A percentile compares a stretch with the other conserved stretches of the same genome.
Conservation (phyloP, 2,329 filamentous ascomycete species). For the Fusarium camptoceras region DNA sequence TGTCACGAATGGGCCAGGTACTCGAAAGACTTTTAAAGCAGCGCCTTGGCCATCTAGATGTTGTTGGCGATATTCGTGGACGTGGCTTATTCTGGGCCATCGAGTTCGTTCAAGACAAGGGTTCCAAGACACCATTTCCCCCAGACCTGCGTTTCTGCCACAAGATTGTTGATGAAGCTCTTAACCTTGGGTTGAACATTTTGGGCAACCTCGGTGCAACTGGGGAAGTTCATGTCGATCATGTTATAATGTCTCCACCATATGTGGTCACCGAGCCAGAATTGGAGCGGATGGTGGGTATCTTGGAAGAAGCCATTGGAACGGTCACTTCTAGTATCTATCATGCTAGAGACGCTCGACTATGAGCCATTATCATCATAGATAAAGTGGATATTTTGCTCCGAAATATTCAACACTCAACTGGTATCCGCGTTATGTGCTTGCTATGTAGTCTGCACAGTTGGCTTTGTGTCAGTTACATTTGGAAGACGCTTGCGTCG, state of each 20-base stretch:
- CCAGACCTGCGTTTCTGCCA: conserved; percentile 1
- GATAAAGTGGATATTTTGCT: fast-evolving
- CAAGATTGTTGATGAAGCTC: neutral
- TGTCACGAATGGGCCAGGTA: neutral
- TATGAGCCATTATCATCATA: too few species aligned
- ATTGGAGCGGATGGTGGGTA: conserved; percentile 1
- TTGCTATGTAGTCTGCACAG: too few species aligned
- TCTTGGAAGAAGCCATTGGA: neutral
- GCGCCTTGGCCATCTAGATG: neutral
- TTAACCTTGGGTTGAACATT: conserved; percentile 1
- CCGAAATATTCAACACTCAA: too few species aligned
- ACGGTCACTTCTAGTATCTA: too few species aligned
- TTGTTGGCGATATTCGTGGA: conserved; percentile 7
- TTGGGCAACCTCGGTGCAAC: conserved; percentile 3
- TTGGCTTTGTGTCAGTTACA: too few species aligned
- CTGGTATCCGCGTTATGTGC: too few species aligned
- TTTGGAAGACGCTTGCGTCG: too few species aligned
- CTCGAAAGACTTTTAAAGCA: neutral
- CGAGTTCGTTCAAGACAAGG: conserved; percentile 4
- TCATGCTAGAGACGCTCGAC: too few species aligned
- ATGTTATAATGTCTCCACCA: conserved; percentile 7
- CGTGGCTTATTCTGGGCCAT: conserved; percentile 12
- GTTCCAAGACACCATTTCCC: neutral
- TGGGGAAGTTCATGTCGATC: conserved; percentile 2
- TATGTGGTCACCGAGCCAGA: conserved; percentile 1